Conservation (phyloP, 371 early-diverging fungal genomes). For the Sporodiniella umbellata region DNA sequence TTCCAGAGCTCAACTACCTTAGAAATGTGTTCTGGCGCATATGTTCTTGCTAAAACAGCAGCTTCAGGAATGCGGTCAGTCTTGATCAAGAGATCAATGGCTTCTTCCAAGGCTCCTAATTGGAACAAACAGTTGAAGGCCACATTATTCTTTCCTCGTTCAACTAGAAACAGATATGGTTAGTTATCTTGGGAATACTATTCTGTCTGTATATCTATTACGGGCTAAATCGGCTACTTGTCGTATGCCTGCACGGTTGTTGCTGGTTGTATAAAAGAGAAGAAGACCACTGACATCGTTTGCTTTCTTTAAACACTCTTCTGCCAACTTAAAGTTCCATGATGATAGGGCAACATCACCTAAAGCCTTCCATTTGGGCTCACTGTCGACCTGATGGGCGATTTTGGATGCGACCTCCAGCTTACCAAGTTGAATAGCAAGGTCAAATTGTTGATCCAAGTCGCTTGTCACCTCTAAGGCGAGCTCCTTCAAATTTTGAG, state of each 20-base stretch:
- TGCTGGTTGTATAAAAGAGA: slow-evolving; percentile 85
- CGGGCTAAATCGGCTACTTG: slow-evolving; percentile 78
- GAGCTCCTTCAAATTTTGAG: slow-evolving; percentile 85
- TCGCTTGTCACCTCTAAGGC: slow-evolving; percentile 93
- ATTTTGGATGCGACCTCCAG: slow-evolving; percentile 84
- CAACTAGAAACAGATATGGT: slow-evolving; percentile 32
- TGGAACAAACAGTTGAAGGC: slow-evolving; percentile 83
- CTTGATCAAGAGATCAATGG: slow-evolving; percentile 78
- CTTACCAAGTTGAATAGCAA: slow-evolving; percentile 83
- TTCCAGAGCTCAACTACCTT: slow-evolving; percentile 82
- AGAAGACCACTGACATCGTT: slow-evolving; percentile 88
- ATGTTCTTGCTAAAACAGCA: slow-evolving; percentile 90
- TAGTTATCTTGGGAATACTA: not conserved
- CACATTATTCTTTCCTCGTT: slow-evolving; percentile 83
- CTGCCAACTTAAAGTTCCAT: slow-evolving; percentile 90
- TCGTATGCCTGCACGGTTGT: slow-evolving; percentile 74
- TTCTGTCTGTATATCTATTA: slow-evolving; percentile 11
- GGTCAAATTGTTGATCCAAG: slow-evolving; percentile 91
- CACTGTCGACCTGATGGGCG: slow-evolving; percentile 77
- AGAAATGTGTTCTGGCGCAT: slow-evolving; percentile 77
- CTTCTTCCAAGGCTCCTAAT: slow-evolving; percentile 70
- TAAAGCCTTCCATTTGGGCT: slow-evolving; percentile 88
- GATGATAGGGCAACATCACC: slow-evolving; percentile 85
- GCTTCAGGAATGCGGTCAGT: slow-evolving; percentile 96
- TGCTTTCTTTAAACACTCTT: slow-evolving; percentile 85